Base-by-base conservation (phyloP, 225 moss, liverwort and hornwort species). In the Bryoerythrophyllum caledonicum region DNA sequence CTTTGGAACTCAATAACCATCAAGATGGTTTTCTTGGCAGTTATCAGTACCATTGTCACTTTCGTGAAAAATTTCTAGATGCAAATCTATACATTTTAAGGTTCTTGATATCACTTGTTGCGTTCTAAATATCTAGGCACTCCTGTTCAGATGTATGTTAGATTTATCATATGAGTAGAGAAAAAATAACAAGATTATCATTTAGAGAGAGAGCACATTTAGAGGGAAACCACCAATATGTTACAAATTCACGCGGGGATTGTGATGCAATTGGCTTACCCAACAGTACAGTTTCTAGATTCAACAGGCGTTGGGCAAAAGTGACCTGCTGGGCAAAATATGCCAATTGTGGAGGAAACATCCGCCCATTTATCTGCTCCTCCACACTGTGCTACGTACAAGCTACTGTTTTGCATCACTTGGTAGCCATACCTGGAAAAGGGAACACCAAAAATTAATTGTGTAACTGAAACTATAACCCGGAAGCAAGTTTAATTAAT, bases 301-400 rank as follows among this genome's bases (percentile, higher is more conserved):
- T 79, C 83, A 62, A 84, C 65, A 34, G 99, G 73, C 51, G 89
- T 76, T 51, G 92, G 93, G 80, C 95, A 95, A 68, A 78, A 92
- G 7, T 74, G 76, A 35, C 97, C 97, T 12, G 81, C 77, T 40
- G 77, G 63, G 76, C 91, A 95, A 69, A 95, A 95, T 20, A 91
- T 81, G 49, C 78, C 81, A 16, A 35, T 52, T 16, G 89, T 63
- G 40, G 85, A 79, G 27, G 63, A 37, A 48, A 85, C 89, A 62
- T 65, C 77, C 40, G 90, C 74, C 99, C 99, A 99, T 69, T 86
- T 81, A 81, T 95, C 93, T 53, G 99, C 99, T 79, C 95, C 95
- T 46, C 99, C 99, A 73, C 99, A 99, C 51, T 81, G 81, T 2
- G 77, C 81, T 32, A 57, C 38, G 44, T 69, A 86, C 73, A 81